A percentile compares a stretch with the other conserved stretches of the same genome.
Evolutionary conservation across 2,329 filamentous ascomycete genomes (phyloP).

Genomic region (Xylaria sp.): DNA sequence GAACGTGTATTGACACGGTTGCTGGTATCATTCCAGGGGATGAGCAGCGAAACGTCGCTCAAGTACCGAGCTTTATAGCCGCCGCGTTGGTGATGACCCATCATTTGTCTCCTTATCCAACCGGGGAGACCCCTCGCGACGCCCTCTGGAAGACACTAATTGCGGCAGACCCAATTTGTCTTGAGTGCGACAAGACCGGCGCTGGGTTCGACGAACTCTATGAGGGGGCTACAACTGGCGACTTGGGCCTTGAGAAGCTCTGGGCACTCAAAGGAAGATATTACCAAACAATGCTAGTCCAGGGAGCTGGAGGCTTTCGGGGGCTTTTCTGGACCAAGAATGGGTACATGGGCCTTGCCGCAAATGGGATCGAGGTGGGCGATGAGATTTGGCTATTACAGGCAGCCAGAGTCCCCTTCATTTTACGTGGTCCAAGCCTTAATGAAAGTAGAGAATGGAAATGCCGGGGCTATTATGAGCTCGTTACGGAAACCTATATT

Average conservation of each 20-base stretch:
- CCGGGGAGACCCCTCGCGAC: not conserved
- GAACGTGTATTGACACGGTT: not conserved
- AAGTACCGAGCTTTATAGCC: not conserved
- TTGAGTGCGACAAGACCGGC: not conserved
- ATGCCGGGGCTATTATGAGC: not conserved
- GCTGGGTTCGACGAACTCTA: not conserved
- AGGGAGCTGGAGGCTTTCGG: not conserved
- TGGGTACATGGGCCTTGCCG: not conserved
- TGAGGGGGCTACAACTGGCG: not conserved
- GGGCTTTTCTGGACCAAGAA: not conserved
- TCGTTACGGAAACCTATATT: not conserved
- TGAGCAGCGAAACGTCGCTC: not conserved
- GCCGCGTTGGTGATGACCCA: not conserved
- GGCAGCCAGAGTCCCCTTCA: not conserved
- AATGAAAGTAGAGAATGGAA: not conserved
- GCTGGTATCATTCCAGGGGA: not conserved
- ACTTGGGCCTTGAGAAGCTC: not conserved
- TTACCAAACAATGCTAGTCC: not conserved
- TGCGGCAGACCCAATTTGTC: not conserved
- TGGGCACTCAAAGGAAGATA: not conserved
- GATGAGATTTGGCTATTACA: not conserved
- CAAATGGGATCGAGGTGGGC: not conserved
- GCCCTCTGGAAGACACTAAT: not conserved
- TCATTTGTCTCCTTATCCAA: not conserved
- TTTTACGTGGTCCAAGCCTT: not conserved